Evolutionary conservation across 768 basidiomycete genomes (phyloP), one percentile per base, ranked within the genome.

Genomic region (Trametes coccinea): DNA sequence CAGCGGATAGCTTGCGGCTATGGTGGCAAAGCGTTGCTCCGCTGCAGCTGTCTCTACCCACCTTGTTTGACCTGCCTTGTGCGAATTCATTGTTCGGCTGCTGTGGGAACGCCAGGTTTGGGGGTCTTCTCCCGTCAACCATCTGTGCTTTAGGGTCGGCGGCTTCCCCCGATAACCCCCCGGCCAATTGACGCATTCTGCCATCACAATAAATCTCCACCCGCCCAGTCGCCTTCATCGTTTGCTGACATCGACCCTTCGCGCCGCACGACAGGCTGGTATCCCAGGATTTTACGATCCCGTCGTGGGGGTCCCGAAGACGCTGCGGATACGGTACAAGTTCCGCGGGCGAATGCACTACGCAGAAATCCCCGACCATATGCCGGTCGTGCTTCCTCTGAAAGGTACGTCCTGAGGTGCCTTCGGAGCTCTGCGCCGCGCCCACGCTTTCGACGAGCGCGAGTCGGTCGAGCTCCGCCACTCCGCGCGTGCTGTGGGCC

Each of bases 221-320:
- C 22, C 40, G 2, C n/a, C 4, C 33, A 37, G 30, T 39, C 54
- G 41, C 11, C 5, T 22, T 11, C 5, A 37, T 37, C 11, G 34
- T 37, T 44, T 17, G 48, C 46, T 56, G 39, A 56, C 56, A 17
- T 39, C 29, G 10, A 3, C 27, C 8, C 27, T 22, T 49, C 17
- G 30, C 5, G n/a, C 5, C 27, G 31, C 10, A 37, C 41, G 9
- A 30, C 59, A 71, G 90, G 78, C 85, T 60, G 82, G 85, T 30
- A 78, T 96, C 43, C 87, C 92, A 69, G 93, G 93, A n/a, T 94
- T 97, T 77, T 87, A 84, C 70, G 93, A 96, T 76, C 90, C 91
- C 58, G 86, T 87, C 16, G 87, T 90, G 13, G 85, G 84, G n/a
- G 79, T 82, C 56, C 74, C 81, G 50, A 95, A 95, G 77, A 77